Conservation (phyloP, 768 basidiomycete genomes). For the Tricholoma flavovirens region DNA sequence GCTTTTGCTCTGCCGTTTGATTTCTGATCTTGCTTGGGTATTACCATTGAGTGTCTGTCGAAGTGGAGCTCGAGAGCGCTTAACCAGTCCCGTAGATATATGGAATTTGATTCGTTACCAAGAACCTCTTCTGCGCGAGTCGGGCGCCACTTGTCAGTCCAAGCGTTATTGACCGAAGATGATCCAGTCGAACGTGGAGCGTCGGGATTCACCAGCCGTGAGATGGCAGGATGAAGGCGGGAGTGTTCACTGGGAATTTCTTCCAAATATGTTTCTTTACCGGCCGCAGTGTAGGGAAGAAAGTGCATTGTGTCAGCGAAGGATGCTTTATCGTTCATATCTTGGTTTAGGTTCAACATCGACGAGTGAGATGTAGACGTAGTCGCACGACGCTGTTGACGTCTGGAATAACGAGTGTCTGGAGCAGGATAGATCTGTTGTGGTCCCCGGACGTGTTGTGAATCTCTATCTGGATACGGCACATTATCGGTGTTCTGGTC, state of each 20-base stretch:
- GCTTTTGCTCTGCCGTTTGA: slow-evolving; percentile 20
- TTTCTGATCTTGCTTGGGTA: slow-evolving; percentile 7
- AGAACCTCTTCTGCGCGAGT: slow-evolving; percentile 67
- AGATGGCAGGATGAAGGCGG: slow-evolving; percentile 45
- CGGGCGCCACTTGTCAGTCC: slow-evolving; percentile 77
- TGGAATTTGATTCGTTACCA: slow-evolving; percentile 67
- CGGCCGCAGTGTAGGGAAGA: background rate
- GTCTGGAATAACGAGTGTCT: slow-evolving; percentile 7
- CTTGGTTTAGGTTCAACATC: background rate
- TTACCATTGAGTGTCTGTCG: slow-evolving; percentile 15
- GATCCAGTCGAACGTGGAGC: background rate
- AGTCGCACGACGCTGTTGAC: background rate
- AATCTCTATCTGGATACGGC: slow-evolving; percentile 44
- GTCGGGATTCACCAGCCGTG: slow-evolving; percentile 24
- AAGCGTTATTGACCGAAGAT: slow-evolving; percentile 39
- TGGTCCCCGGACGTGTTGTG: slow-evolving; percentile 58
- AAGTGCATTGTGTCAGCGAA: background rate
- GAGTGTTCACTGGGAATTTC: slow-evolving; percentile 28
- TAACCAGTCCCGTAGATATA: slow-evolving; percentile 77
- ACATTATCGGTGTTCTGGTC: slow-evolving; percentile 12
- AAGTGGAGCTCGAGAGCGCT: slow-evolving; percentile 59
- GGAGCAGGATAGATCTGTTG: slow-evolving; percentile 35
- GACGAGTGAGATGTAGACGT: background rate
- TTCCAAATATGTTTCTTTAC: slow-evolving; percentile 13
- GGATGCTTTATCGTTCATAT: background rate